Conservation (phyloP, 257 asterid species). For the Przewalskia tangutica region DNA sequence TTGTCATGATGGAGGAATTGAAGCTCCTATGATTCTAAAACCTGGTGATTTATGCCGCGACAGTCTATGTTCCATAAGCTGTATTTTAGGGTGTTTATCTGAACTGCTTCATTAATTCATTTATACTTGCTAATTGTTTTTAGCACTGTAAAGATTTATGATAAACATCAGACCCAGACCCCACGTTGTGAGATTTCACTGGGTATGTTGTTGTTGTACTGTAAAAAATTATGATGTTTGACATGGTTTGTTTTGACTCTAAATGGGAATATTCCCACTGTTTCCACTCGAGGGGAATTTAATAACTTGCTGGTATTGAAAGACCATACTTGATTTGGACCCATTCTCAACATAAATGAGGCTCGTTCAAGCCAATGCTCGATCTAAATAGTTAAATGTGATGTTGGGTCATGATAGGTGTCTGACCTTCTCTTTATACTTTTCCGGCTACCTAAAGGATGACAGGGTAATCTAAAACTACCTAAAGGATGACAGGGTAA, state of each 20-base stretch:
- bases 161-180: no score
- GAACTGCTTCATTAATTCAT: background rate
- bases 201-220: no score
- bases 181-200: no score
- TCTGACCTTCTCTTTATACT: background rate
- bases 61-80: background rate
- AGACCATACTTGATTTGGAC: background rate
- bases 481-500: no score
- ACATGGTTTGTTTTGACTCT: constrained; percentile 2
- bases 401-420: background rate
- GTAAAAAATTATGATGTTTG: background rate
- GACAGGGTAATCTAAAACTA: no score
- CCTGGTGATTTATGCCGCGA: background rate
- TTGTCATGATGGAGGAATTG: background rate
- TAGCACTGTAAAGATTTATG: background rate
- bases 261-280: background rate
- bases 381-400: background rate
- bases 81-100: background rate
- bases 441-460: background rate
- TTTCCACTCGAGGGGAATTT: background rate
- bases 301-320: background rate
- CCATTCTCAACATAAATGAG: no score
- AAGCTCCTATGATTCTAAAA: background rate
- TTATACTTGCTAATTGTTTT: background rate
- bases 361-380: background rate